These are phyloP conservation scores for Oryza longistaminata DNA, from an alignment of 176 grass and related monocot species.

Conservation along the genomic window DNA sequence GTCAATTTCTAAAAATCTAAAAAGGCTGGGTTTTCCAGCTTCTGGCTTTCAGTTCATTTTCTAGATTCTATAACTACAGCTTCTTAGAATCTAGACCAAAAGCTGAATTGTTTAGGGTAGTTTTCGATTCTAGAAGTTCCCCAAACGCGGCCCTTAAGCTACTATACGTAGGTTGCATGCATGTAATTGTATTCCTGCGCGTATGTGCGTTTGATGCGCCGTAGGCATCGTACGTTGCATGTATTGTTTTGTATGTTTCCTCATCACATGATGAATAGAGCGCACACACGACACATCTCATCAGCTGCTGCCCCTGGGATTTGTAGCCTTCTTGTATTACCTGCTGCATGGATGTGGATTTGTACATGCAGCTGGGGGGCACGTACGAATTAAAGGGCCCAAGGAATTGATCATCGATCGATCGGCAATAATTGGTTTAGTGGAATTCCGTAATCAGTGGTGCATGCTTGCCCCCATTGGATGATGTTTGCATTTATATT, in stretches of 20 bases:
- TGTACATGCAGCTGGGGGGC: not conserved
- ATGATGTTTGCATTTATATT: not conserved
- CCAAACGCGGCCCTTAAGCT: too few relatives aligned
- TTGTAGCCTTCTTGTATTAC: not conserved
- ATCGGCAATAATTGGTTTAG: not conserved
- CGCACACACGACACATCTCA: too few relatives aligned
- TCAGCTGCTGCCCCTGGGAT: not conserved
- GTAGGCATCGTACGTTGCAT: not conserved
- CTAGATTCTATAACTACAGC: too few relatives aligned
- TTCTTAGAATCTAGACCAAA: too few relatives aligned
- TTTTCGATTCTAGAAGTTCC: too few relatives aligned
- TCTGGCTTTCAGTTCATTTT: too few relatives aligned
- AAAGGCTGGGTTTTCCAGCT: too few relatives aligned
- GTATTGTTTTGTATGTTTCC: not conserved
- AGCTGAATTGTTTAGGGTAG: too few relatives aligned
- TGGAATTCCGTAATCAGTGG: conserved; percentile 1
- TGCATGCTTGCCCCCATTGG: not conserved
- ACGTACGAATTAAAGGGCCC: not conserved
- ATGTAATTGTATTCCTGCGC: not conserved
- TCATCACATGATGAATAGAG: not conserved
- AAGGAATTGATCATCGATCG: not conserved
- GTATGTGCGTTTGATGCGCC: not conserved
- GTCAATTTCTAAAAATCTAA: rapidly evolving
- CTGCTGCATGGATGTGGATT: not conserved
- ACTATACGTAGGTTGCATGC: too few relatives aligned